Base-by-base conservation (phyloP, 495 filamentous ascomycete species). In the Lasiosphaeris hirsuta region DNA sequence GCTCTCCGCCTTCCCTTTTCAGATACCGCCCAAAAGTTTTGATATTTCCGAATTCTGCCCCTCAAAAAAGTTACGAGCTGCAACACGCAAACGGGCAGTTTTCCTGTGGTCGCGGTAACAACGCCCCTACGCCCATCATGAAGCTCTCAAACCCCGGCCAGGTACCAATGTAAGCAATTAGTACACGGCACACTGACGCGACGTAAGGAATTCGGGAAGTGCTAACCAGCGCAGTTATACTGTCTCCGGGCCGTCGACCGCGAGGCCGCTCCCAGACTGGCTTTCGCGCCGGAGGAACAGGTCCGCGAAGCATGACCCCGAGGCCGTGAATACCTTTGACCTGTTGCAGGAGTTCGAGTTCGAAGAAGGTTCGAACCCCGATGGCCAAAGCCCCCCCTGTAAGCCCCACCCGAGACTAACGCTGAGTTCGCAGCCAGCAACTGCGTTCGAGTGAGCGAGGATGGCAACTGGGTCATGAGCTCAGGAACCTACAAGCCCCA, bases 391-490 rank as follows among this genome's bases (percentile, higher is more conserved):
- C 7, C 17, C 8, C 10, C 1, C 4, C 11, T 33, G n/a, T 11
- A 14, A 13, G 17, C n/a, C 4, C n/a, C 4, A 15, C 10, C 23
- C 17, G n/a, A 42, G 44, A 23, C 59, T 62, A 50, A 60, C 51
- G 1, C 30, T 10, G 11, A 8, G 6, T 30, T 0, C 37, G 57
- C 38, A 67, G 92, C 95, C n/a, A 96, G 92, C 68, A 83, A 86
- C 44, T 97, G 93, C 69, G 81, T 99, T 45, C 78, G 90, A 36
- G 88, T 90, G 35, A 96, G 90, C 68, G 94, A 97, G 56, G 95
- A 99, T 82, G 92, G 93, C 37, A 86, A 97, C 65, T 99, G 94
- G 90, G 90, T 96, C 9, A 95, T 97, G 89, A 96, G 90, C 63
- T 95, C 93, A 61, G 94, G 93, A 81, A 83, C 73, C 69, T 81